Conservation (phyloP, 495 filamentous ascomycete genomes). For the Penicillium canariense region DNA sequence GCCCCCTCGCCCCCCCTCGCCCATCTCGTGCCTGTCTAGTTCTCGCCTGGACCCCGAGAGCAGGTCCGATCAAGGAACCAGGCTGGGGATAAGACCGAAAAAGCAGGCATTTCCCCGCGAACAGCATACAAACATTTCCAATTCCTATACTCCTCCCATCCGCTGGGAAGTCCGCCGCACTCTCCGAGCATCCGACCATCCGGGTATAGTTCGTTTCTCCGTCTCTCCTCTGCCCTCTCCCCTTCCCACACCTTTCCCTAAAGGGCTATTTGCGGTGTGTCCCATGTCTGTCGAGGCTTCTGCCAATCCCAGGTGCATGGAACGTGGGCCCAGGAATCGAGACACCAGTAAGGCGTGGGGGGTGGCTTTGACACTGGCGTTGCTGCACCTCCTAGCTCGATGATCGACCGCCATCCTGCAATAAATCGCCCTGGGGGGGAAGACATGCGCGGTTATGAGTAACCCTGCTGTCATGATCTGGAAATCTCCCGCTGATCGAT, state of each 20-base stretch:
- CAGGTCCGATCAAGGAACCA: neutral
- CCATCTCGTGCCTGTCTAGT: neutral
- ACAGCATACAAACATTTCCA: neutral
- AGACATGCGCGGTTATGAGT: slow-evolving; percentile 43
- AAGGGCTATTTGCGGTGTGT: neutral
- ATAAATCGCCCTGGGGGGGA: slow-evolving; percentile 40
- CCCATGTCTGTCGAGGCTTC: neutral
- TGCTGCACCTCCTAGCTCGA: slow-evolving; percentile 36
- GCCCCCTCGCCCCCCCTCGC: neutral
- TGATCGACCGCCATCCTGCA: slow-evolving; percentile 49
- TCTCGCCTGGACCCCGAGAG: neutral
- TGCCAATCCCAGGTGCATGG: slow-evolving; percentile 3
- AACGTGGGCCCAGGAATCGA: slow-evolving; percentile 18
- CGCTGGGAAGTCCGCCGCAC: too few species aligned
- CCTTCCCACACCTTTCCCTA: neutral
- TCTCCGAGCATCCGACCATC: neutral
- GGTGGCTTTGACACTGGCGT: slow-evolving; percentile 23
- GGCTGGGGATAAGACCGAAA: too few species aligned
- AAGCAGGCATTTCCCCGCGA: neutral
- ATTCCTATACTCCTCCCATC: too few species aligned
- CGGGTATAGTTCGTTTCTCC: neutral
- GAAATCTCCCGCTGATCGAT: slow-evolving; percentile 42
- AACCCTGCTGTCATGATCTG: slow-evolving; percentile 48
- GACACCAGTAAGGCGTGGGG: slow-evolving; percentile 20
- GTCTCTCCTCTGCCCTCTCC: neutral